Conservation (phyloP, 495 filamentous ascomycete species). For the Cercophora samala region DNA sequence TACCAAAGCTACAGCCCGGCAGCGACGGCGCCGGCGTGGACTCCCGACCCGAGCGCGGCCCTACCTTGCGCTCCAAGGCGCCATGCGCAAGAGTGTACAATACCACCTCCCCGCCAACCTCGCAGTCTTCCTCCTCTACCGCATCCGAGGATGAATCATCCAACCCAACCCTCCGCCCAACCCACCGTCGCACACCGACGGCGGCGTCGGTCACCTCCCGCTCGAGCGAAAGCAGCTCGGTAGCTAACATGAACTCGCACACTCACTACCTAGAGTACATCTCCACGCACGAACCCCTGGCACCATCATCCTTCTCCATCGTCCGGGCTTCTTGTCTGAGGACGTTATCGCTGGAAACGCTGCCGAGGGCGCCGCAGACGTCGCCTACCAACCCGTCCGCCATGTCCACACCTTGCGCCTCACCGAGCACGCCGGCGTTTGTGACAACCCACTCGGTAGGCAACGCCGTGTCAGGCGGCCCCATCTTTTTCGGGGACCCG, state of each 20-base stretch:
- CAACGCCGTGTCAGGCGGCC: constrained; percentile 55
- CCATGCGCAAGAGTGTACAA: constrained; percentile 50
- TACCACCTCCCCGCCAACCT: constrained; percentile 40
- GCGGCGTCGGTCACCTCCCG: constrained; percentile 36
- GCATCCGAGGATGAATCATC: constrained; percentile 45
- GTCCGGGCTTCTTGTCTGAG: constrained; percentile 82
- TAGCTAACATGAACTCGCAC: constrained; percentile 58
- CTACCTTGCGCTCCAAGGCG: constrained; percentile 46
- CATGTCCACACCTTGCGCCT: constrained; percentile 35
- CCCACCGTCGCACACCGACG: constrained; percentile 33
- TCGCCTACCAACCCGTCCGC: constrained; percentile 28
- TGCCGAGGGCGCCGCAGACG: constrained; percentile 61
- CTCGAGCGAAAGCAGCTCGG: constrained; percentile 43
- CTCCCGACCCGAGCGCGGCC: constrained; percentile 33
- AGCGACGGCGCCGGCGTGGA: constrained; percentile 31
- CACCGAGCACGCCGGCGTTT: constrained; percentile 36
- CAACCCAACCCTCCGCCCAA: constrained; percentile 17
- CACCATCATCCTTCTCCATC: constrained; percentile 74
- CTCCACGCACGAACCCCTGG: constrained; percentile 74
- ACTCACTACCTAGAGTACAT: constrained; percentile 83
- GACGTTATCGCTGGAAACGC: constrained; percentile 78
- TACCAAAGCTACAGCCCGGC: constrained; percentile 51
- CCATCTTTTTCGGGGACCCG: constrained; percentile 82
- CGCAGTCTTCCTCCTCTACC: constrained; percentile 44
- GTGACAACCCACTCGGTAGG: constrained; percentile 52